Base-by-base conservation (phyloP, 148 eudicot species). In the Oxyria digyna region DNA sequence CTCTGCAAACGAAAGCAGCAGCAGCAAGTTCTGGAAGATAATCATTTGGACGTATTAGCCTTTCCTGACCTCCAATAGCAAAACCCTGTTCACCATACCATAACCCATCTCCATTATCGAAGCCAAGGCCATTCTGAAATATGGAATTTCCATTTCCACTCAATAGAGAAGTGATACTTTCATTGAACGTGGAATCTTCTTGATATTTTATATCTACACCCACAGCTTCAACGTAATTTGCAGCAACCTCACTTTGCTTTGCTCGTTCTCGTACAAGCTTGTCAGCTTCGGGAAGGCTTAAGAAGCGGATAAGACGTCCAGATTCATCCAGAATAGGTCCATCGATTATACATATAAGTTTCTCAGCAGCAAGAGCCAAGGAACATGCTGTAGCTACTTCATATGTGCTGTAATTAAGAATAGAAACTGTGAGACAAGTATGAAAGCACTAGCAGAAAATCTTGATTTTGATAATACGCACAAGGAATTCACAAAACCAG, bases 381-480 rank as follows among this genome's bases (percentile, higher is more conserved):
- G 97, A 97, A 79, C 97, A 94, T 63, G 97, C 97, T 69, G 97
- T 94, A 49, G 97, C 99, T 73, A 94, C 97, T 80, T 94, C 97
- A 78, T 94, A 90, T 43, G 92, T 85, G 76, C 97, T 94, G 84
- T 45, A 75, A 57, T 70, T 49, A 26, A 23, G 26, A 26, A 46
- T 6, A 40, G 21, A 33, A 62, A 4, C 10, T 48, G 54, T 48
- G 54, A 48, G 54, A 17, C 54, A 4, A 45, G 17, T 17, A 45
- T 48, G 20, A 48, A 48, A 48, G 54, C 54, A 4, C 54, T 18
- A 48, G n/a, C 49, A 45, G 24, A 17, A 18, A 48, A 48, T 48
- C 23, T 48, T 42, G 17, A 20, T 14, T 43, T 43, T 0, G 1
- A 12, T 0, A 15, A 43, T 12, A 3, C 48, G 15, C n/a, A 43